Base-by-base conservation (phyloP, 1,284 basidiomycete species). In the Vanrija pseudolonga region DNA sequence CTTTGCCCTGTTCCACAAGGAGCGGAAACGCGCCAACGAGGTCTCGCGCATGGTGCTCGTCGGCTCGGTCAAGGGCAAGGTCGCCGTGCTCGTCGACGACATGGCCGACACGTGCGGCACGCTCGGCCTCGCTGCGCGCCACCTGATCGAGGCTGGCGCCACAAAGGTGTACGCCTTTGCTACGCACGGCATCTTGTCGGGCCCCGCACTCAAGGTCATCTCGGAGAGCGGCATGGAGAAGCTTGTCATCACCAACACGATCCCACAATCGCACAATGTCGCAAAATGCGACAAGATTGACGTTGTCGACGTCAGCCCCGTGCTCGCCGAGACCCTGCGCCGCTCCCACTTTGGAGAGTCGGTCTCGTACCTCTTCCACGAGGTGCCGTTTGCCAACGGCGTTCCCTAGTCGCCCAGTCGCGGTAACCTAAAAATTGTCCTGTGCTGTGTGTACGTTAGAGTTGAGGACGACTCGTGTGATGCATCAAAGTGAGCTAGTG, bases 61-160 rank as follows among this genome's bases (percentile, higher is more conserved):
- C 56, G 96, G 96, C 6, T 85, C 89, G 67, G 94, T 95, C 61
- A 85, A 85, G 68, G 92, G 87, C 76, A 98, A 98, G 80, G 83
- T 88, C 42, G 96, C 95, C 53, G 91, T 99, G 60, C 82, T 99
- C n/a, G 94, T 98, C 49, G 96, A 98, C 81, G 96, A 99, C 80
- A 99, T 99, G 96, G 93, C 96, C 49, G 96, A 99, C 77, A 98
- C 96, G 41, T 99, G 96, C 72, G 96, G 96, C 42, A 99, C 96
- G 55, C 83, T 99, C 51, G 93, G 91, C 65, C 82, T 97, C 39
- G 96, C 96, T 2, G 89, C 96, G 4, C 81, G 85, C 61, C 90
- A 95, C 67, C 83, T 99, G 42, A 80, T 88, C 45, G 92, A 98
- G 71, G 90, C 91, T 9, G 96, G 96, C 2, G 95, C 93, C 12